Base-by-base conservation (phyloP, 495 filamentous ascomycete genomes). In the Penicillium argentinense region DNA sequence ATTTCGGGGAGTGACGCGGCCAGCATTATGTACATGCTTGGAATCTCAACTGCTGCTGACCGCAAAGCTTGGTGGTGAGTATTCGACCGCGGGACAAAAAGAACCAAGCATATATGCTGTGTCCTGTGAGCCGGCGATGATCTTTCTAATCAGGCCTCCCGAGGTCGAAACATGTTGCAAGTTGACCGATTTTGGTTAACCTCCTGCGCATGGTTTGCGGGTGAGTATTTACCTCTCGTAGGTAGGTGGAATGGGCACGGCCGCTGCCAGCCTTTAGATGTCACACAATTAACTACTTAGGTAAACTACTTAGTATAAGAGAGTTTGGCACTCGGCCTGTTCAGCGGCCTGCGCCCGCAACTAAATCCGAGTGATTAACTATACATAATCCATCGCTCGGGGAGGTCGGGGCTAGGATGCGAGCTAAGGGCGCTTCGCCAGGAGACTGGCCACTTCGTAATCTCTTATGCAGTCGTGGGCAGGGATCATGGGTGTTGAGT, bases 401-500 rank as follows among this genome's bases (percentile, higher is more conserved):
- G 3, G 32, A 1, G 16, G 32, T 13, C 9, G 32, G 13, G 1
- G 14, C 1, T 7, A 1, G 32, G 12, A 17, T 34, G n/a, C 7
- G 33, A 36, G 28, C 28, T 30, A 30, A 30, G 28, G 28, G 33
- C 33, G 33, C 33, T 36, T 36, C 33, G 17, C 17, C 1, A 18
- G 18, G 16, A 11, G 16, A 18, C 33, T 36, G 17, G 33, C 33
- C 17, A 16, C 33, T 19, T 36, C 33, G 33, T 36, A 36, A 18
- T 4, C 18, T 21, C 33, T 36, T 2, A 36, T 9, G 16, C 33
- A 34, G 33, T 18, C 33, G 9, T 22, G 21, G 8, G 9, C 11
- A 18, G 33, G 21, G 33, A 36, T 18, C 33, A 36, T 48, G 23
- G 21, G 19, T 22, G 51, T 40, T 45, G 44, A 45, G 39, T 38